Evolutionary conservation across 306 rosid genomes (phyloP).

Genomic region (Calophaca sinica): DNA sequence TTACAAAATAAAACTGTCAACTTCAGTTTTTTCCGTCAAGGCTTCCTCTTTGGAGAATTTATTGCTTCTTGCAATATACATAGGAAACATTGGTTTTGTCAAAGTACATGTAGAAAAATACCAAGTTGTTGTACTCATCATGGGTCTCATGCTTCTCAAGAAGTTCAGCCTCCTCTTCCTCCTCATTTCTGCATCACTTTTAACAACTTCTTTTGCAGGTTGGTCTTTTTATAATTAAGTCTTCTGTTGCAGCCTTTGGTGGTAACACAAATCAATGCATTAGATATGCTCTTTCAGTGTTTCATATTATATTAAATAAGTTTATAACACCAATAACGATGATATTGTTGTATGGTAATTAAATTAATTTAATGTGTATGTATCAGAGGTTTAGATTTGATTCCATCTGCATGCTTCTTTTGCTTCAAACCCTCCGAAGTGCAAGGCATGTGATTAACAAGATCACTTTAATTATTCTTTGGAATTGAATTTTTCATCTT

Average conservation of each 20-base stretch:
- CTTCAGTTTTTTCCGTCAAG: constrained; percentile 41
- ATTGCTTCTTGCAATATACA: constrained; percentile 43
- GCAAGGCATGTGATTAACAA: constrained; percentile 51
- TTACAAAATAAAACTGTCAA: constrained; percentile 50
- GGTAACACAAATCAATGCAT: constrained; percentile 14
- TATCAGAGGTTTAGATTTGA: constrained; percentile 16
- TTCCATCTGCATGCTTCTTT: constrained; percentile 34
- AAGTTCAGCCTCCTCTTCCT: constrained; percentile 56
- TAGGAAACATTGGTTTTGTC: constrained; percentile 50
- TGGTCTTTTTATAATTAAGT: constrained; percentile 42
- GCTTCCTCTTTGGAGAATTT: constrained; percentile 43
- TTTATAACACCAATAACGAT: constrained; percentile 13
- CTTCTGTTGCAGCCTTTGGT: constrained; percentile 51
- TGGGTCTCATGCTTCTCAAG: constrained; percentile 63
- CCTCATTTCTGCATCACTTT: constrained; percentile 61
- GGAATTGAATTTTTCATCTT: not conserved
- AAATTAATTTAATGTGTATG: constrained; percentile 26
- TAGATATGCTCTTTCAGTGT: constrained; percentile 3
- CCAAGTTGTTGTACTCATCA: constrained; percentile 39
- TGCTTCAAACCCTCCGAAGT: constrained; percentile 32
- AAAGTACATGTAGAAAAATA: constrained; percentile 40
- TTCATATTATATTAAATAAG: constrained; percentile 18
- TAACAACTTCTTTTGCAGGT: constrained; percentile 77
- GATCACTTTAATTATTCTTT: constrained; percentile 18
- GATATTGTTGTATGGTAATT: not conserved